These are phyloP conservation scores for Hippophae gyantsensis DNA, from an alignment of 306 rosid species.

Conservation along the genomic window DNA sequence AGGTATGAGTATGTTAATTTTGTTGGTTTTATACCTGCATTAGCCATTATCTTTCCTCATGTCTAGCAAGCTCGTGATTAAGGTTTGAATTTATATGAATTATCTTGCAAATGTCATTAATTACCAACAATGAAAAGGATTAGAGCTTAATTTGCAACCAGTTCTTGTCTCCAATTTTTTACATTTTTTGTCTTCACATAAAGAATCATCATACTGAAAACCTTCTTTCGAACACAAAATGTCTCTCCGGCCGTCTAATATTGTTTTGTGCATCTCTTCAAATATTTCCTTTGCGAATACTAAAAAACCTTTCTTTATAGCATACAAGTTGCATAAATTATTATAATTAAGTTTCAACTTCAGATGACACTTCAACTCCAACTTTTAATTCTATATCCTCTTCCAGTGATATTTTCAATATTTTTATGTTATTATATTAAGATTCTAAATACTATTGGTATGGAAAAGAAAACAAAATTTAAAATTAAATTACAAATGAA, in stretches of 20 bases:
- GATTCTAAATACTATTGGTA: too few relatives aligned
- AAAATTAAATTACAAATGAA: too few relatives aligned
- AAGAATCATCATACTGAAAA: slow-evolving; percentile 3
- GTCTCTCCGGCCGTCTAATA: background rate
- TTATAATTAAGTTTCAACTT: slow-evolving; percentile 1
- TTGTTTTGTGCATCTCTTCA: slow-evolving; percentile 7
- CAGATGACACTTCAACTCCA: background rate
- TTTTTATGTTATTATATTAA: too few relatives aligned
- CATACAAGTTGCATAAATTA: slow-evolving; percentile 3
- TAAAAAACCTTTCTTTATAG: slow-evolving; percentile 6
- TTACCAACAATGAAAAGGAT: slow-evolving; percentile 6
- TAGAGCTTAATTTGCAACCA: slow-evolving; percentile 4
- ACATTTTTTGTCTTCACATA: slow-evolving; percentile 2
- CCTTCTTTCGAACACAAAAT: slow-evolving; percentile 7
- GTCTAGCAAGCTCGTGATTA: slow-evolving; percentile 16
- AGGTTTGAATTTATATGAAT: slow-evolving; percentile 1
- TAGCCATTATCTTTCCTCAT: slow-evolving; percentile 10
- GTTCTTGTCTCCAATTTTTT: slow-evolving; percentile 7
- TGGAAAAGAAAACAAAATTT: too few relatives aligned
- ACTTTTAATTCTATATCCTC: background rate
- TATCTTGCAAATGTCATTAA: slow-evolving; percentile 5
- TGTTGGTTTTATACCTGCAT: background rate
- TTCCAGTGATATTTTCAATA: background rate
- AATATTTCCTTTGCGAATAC: slow-evolving; percentile 7
- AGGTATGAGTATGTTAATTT: background rate